Conservation (phyloP, 1,139 yeast genomes). For the Saccharomyces uvarum region DNA sequence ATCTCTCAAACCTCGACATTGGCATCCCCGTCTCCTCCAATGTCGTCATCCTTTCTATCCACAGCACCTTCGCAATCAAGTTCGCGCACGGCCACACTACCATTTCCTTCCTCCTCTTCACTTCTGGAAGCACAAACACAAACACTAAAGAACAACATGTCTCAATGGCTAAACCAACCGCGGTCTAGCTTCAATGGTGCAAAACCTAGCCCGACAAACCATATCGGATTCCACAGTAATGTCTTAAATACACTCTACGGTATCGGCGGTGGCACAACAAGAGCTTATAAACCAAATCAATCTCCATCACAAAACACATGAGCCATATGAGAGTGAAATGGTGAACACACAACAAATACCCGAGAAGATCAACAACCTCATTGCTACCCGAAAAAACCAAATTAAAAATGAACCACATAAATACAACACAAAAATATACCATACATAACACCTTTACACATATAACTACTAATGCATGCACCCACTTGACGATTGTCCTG, state of each 20-base stretch:
- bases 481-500: not conserved
- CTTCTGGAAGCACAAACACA: slow-evolving; percentile 1
- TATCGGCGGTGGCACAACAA: not conserved
- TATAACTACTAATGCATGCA: not conserved
- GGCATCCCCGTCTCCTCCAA: not conserved
- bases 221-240: slow-evolving; percentile 3
- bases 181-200: not conserved
- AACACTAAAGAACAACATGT: slow-evolving; percentile 4
- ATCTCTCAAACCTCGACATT: not conserved
- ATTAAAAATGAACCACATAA: not conserved
- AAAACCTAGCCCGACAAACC: not conserved
- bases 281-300: not conserved
- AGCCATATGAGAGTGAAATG: not conserved
- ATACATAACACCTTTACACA: not conserved
- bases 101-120: not conserved
- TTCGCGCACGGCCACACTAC: not conserved
- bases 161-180: not conserved
- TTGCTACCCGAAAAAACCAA: not conserved
- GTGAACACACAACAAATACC: not conserved
- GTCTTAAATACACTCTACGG: slow-evolving; percentile 2
- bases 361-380: not conserved
- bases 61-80: not conserved
- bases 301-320: not conserved
- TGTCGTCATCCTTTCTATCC: not conserved
- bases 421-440: not conserved